Conservation (phyloP, 257 asterid species). For the Solanum bulbocastanum region DNA sequence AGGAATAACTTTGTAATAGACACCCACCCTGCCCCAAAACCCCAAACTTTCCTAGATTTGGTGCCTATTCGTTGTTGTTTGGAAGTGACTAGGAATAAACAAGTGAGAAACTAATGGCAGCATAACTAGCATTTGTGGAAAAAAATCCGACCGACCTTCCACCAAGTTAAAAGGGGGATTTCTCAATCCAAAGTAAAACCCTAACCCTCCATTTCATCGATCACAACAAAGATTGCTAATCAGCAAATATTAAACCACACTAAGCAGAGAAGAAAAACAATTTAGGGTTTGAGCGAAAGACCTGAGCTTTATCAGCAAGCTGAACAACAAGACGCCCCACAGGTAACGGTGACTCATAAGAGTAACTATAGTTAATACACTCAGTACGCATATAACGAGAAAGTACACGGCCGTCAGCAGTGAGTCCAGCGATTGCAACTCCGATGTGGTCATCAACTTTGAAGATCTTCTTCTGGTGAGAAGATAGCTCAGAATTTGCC, state of each 20-base stretch:
- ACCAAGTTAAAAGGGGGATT: neutral
- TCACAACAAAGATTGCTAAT: neutral
- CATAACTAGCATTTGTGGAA: neutral
- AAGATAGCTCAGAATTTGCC: constrained; percentile 86
- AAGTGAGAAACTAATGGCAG: neutral
- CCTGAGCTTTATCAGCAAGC: constrained; percentile 99
- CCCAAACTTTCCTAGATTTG: neutral
- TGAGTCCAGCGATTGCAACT: constrained; percentile 94
- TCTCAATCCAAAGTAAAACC: neutral
- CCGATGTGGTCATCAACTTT: constrained; percentile 99
- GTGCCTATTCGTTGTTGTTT: neutral
- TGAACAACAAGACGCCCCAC: constrained; percentile 96
- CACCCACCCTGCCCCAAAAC: neutral
- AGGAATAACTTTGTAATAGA: neutral
- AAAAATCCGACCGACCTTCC: neutral
- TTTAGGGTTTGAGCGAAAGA: constrained; percentile 20
- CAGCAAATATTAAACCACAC: neutral
- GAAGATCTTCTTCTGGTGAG: constrained; percentile 99
- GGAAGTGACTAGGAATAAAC: neutral
- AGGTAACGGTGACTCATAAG: constrained; percentile 83
- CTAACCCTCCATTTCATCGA: neutral
- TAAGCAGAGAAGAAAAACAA: neutral
- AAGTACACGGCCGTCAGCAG: constrained; percentile 96
- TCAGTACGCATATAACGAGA: constrained; percentile 92
- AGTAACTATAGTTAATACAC: constrained; percentile 75